Evolutionary conservation across 495 filamentous ascomycete species (phyloP).

Genomic region (Amniculicola lignicola): DNA sequence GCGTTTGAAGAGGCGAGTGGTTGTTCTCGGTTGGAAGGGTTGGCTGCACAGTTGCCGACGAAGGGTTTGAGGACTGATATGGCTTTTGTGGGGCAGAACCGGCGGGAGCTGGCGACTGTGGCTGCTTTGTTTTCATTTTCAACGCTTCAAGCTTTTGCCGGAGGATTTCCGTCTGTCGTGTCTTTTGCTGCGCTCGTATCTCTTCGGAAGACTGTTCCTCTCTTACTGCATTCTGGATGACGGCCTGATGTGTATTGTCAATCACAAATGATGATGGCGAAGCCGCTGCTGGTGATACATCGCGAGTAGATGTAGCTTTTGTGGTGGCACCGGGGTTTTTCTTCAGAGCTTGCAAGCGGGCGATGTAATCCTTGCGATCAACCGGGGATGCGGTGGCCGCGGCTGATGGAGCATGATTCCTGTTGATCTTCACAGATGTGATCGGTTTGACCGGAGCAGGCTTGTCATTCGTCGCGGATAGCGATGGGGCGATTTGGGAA

Average conservation of each 20-base stretch:
- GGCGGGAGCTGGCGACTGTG: neutral
- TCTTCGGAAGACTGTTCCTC: too few species aligned
- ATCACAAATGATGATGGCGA: too few species aligned
- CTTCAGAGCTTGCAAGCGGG: constrained; percentile 64
- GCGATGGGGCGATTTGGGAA: too few species aligned
- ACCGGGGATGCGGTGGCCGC: constrained; percentile 39
- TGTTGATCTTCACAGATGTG: constrained; percentile 9
- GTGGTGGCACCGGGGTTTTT: constrained; percentile 17
- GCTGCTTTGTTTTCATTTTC: constrained; percentile 15
- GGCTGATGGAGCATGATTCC: neutral
- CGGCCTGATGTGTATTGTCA: too few species aligned
- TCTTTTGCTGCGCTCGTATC: too few species aligned
- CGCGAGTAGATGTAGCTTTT: neutral
- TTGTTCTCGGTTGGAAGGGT: neutral
- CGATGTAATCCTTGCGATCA: constrained; percentile 74
- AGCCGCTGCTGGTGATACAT: neutral
- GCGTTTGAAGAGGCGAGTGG: too few species aligned
- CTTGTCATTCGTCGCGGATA: too few species aligned
- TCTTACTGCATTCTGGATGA: too few species aligned
- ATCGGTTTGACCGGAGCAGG: neutral
- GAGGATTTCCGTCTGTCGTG: constrained; percentile 26
- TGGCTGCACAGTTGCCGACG: neutral
- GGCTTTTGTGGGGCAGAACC: neutral
- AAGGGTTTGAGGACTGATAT: neutral
- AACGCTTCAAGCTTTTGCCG: constrained; percentile 31